A percentile compares a stretch with the other conserved stretches of the same genome.
Evolutionary conservation across 768 basidiomycete species (phyloP).

Genomic region (Cystobasidium onofrii): DNA sequence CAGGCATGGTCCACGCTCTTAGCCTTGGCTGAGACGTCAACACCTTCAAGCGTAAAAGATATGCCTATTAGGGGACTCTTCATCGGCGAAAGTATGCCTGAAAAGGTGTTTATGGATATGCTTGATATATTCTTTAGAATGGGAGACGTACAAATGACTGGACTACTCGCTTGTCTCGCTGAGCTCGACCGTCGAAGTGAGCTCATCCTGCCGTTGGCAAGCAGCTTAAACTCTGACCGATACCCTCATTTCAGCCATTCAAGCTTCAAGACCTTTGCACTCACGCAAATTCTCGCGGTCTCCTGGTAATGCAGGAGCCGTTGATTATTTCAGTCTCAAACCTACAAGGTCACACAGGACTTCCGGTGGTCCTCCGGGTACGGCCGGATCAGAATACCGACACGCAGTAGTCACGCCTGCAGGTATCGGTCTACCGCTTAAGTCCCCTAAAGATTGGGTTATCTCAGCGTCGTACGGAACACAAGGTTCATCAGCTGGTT

Average conservation of each 20-base stretch:
- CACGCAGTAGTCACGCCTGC: slow-evolving; percentile 5
- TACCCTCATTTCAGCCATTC: not conserved
- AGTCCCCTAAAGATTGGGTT: slow-evolving; percentile 17
- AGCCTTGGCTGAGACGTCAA: not conserved
- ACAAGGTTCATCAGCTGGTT: slow-evolving; percentile 24
- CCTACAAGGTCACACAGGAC: not conserved
- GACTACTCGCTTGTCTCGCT: slow-evolving; percentile 16
- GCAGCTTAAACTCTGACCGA: not conserved
- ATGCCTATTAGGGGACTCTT: slow-evolving; percentile 2
- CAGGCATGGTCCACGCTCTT: not conserved
- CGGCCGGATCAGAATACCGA: not conserved
- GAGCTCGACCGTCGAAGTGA: slow-evolving; percentile 27
- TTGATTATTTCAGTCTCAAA: slow-evolving; percentile 30
- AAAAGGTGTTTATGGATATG: slow-evolving; percentile 22
- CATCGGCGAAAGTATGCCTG: slow-evolving; percentile 12
- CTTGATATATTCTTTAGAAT: slow-evolving; percentile 6
- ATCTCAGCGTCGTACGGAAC: slow-evolving; percentile 20
- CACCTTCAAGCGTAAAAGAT: not conserved
- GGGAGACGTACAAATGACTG: slow-evolving; percentile 23
- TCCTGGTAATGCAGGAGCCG: not conserved
- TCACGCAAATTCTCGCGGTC: not conserved
- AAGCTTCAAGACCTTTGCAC: not conserved
- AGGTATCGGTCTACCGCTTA: not conserved
- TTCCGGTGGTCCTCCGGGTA: not conserved
- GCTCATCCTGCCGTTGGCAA: not conserved